phyloP scores from a whole-genome alignment of 257 asterid species.

The Plantago major region DNA sequence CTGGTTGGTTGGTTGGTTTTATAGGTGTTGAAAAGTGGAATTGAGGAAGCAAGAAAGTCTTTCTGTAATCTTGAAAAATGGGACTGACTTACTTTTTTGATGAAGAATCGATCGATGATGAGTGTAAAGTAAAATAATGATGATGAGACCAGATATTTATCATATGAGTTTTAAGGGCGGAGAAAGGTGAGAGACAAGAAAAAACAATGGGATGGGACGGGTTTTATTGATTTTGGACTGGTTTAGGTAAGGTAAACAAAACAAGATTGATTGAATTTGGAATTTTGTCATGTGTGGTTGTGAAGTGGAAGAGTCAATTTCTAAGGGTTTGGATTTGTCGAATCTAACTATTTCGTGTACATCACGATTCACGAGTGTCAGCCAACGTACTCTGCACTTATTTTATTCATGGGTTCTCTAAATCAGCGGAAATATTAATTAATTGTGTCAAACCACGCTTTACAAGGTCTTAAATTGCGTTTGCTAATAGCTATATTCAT shows the following conservation, averaged over 20 bases:
- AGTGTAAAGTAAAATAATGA: no score
- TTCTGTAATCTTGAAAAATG: not conserved
- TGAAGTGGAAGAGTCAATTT: constrained; percentile 1
- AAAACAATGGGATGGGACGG: not conserved
- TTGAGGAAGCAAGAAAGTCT: not conserved
- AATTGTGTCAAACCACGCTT: no score
- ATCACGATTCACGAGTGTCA: not conserved
- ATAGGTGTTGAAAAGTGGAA: not conserved
- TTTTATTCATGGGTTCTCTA: no score
- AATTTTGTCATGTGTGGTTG: not conserved
- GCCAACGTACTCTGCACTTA: no score
- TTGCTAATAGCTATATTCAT: no score
- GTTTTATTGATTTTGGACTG: not conserved
- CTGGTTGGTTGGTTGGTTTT: not conserved
- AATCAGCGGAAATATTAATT: no score
- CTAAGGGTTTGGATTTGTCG: constrained; percentile 10
- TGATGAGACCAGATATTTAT: no score
- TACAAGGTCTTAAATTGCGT: no score
- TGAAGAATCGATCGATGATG: no score
- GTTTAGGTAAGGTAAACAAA: not conserved
- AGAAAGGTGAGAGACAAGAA: not conserved
- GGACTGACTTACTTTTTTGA: not conserved
- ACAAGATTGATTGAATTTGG: not conserved
- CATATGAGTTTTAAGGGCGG: no score
- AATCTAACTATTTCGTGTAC: not conserved